These are phyloP conservation scores for Ambrosiella xylebori DNA, from an alignment of 2,329 filamentous ascomycete species.

Conservation along the genomic window DNA sequence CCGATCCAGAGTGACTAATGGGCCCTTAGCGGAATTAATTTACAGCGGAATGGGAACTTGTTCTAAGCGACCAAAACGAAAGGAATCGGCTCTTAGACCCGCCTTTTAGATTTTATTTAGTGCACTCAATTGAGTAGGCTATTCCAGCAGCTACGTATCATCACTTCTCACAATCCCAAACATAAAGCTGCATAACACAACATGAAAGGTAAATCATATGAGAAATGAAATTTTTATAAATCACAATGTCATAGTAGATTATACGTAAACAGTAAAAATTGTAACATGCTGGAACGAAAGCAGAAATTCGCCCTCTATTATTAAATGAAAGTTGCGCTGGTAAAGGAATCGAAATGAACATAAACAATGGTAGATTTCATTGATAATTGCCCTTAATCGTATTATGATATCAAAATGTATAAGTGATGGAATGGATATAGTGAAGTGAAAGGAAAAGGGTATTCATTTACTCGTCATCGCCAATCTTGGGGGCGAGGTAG, in stretches of 20 bases:
- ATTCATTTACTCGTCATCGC: slow-evolving; percentile 17
- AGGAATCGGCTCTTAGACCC: not conserved
- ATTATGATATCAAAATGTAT: slow-evolving; percentile 11
- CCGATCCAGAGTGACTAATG: not conserved
- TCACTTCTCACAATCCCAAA: too few relatives aligned
- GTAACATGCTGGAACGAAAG: not conserved
- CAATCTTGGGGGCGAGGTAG: slow-evolving; percentile 78
- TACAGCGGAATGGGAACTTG: not conserved
- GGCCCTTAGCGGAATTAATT: not conserved
- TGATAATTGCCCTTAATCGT: slow-evolving; percentile 2
- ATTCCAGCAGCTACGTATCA: too few relatives aligned
- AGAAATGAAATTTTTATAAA: too few relatives aligned
- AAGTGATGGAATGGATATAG: not conserved
- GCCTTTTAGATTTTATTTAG: not conserved
- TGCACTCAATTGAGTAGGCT: not conserved
- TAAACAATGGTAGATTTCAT: slow-evolving; percentile 7
- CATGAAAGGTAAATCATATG: too few relatives aligned
- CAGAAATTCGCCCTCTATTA: not conserved
- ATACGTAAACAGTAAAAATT: not conserved
- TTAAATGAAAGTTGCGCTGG: not conserved
- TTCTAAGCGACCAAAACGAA: not conserved
- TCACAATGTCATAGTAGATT: not conserved
- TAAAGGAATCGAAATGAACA: slow-evolving; percentile 1
- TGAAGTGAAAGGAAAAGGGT: not conserved
- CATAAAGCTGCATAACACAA: too few relatives aligned